These are phyloP conservation scores for Megacollybia marginata DNA, from an alignment of 768 basidiomycete genomes.

Conservation along the genomic window DNA sequence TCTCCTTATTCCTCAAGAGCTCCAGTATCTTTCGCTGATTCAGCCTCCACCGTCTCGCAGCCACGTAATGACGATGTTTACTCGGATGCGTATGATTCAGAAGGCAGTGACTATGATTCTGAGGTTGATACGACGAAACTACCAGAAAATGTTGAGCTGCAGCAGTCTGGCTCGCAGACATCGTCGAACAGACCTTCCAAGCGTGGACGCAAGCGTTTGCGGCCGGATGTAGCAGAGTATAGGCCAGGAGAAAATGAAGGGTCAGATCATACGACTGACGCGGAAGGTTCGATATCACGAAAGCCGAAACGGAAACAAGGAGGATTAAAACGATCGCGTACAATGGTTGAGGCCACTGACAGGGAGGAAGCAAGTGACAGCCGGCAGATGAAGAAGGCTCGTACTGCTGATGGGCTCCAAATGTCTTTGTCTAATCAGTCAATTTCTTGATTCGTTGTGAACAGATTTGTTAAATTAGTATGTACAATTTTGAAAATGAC, in stretches of 20 bases:
- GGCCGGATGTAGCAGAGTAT: slow-evolving; percentile 27
- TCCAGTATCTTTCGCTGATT: slow-evolving; percentile 15
- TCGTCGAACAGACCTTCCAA: slow-evolving; percentile 6
- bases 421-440: too few species aligned
- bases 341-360: neutral
- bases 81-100: neutral
- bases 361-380: neutral
- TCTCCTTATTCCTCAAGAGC: slow-evolving; percentile 17
- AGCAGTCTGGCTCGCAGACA: neutral
- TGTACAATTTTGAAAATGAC: too few species aligned
- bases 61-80: neutral
- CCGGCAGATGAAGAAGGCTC: too few species aligned
- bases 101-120: neutral
- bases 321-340: slow-evolving; percentile 4
- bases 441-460: too few species aligned
- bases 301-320: slow-evolving; percentile 3
- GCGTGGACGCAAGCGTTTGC: slow-evolving; percentile 21
- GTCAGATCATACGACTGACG: slow-evolving; percentile 18
- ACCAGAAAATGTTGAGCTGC: slow-evolving; percentile 2
- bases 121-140: neutral
- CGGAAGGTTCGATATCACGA: slow-evolving; percentile 13
- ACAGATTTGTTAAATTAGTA: too few species aligned
- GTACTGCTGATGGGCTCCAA: too few species aligned
- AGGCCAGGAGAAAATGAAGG: slow-evolving; percentile 22
- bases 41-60: slow-evolving; percentile 7